Evolutionary conservation across 1,284 basidiomycete species (phyloP).

Genomic region (Ustilago xerochloae): DNA sequence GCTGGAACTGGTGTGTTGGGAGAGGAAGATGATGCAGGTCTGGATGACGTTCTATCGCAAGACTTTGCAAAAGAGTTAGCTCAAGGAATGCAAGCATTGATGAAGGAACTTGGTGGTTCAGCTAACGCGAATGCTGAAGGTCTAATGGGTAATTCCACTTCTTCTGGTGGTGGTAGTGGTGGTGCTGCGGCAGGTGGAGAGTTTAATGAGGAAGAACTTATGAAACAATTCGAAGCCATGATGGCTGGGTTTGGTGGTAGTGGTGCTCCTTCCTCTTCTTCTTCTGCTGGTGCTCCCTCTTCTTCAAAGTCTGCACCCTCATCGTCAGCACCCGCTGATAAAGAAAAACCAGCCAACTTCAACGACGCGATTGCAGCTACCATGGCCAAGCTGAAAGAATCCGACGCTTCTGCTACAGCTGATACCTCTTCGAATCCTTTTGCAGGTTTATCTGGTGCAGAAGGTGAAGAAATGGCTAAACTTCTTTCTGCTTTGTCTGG

Average conservation of each 20-base stretch:
- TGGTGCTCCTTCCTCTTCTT: background rate
- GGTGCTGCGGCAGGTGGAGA: constrained; percentile 14
- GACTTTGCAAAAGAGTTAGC: constrained; percentile 80
- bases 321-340: constrained; percentile 7
- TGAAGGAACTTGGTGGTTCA: constrained; percentile 74
- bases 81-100: constrained; percentile 84
- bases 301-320: background rate
- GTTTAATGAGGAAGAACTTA: constrained; percentile 63
- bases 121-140: constrained; percentile 25
- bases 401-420: constrained; percentile 72
- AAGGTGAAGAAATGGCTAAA: constrained; percentile 64
- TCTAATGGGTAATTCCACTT: too few relatives aligned
- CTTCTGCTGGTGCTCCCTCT: constrained; percentile 5
- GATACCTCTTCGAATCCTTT: constrained; percentile 67
- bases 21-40: constrained; percentile 28
- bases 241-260: constrained; percentile 57
- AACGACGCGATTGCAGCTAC: constrained; percentile 81
- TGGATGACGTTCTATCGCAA: constrained; percentile 59
- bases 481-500: constrained; percentile 69
- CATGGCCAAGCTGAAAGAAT: constrained; percentile 82
- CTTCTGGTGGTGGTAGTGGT: constrained; percentile 11
- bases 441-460: constrained; percentile 69
- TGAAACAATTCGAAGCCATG: constrained; percentile 66
- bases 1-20: background rate
- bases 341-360: constrained; percentile 72